phyloP scores from a whole-genome alignment of 2,329 filamentous ascomycete species.

The Fusarium tricinctum region DNA sequence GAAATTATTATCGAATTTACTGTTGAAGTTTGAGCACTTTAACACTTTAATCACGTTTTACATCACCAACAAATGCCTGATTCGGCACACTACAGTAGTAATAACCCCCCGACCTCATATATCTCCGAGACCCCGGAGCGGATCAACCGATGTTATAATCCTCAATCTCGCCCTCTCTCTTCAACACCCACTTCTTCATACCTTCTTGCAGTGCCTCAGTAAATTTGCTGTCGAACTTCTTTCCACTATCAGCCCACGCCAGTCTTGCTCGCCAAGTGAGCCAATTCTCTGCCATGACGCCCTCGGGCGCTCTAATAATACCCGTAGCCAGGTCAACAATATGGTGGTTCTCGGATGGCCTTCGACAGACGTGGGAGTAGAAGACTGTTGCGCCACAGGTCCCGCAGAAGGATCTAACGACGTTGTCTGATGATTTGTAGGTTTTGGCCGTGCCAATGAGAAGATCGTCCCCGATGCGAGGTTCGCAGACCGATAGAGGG shows the following conservation, averaged over 20 bases:
- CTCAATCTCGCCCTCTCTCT: conserved; percentile 54
- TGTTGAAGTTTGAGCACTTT: no score
- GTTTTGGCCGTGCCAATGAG: conserved; percentile 60
- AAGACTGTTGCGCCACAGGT: conserved; percentile 63
- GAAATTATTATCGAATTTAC: no score
- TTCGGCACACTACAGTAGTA: no score
- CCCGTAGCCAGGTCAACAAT: conserved; percentile 61
- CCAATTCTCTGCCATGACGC: conserved; percentile 61
- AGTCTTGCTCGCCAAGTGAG: conserved; percentile 60
- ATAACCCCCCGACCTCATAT: conserved; percentile 1
- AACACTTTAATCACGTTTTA: not conserved
- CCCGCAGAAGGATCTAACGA: conserved; percentile 62
- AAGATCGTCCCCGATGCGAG: conserved; percentile 55
- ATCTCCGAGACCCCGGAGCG: conserved; percentile 35
- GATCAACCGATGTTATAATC: conserved; percentile 49
- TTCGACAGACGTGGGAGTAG: conserved; percentile 50
- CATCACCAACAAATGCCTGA: conserved; percentile 17
- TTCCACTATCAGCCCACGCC: conserved; percentile 54
- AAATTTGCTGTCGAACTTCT: conserved; percentile 56
- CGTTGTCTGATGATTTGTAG: conserved; percentile 57
- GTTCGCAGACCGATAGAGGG: conserved; percentile 55
- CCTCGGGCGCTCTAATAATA: conserved; percentile 61
- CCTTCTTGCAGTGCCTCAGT: conserved; percentile 55
- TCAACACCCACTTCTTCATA: conserved; percentile 55
- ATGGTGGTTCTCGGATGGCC: conserved; percentile 50